These are phyloP conservation scores for Anthracocystis walkeri DNA, from an alignment of 1,284 basidiomycete species.

Conservation along the genomic window DNA sequence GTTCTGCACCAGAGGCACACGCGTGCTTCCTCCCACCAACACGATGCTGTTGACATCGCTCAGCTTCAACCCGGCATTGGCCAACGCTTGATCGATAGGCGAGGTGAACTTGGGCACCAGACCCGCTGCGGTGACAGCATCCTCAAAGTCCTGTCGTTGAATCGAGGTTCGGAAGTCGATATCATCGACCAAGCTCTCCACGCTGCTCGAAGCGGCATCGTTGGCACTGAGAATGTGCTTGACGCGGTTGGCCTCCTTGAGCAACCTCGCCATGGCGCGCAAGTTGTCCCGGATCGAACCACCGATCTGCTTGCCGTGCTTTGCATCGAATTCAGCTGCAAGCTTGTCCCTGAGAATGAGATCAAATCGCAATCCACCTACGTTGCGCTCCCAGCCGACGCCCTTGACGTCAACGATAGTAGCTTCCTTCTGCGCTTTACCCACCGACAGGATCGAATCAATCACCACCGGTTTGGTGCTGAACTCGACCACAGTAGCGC, in stretches of 20 bases:
- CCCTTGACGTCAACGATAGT: conserved; percentile 82
- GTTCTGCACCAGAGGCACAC: conserved; percentile 90
- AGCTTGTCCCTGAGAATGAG: conserved; percentile 85
- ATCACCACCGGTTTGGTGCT: conserved; percentile 59
- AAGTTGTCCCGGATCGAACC: conserved; percentile 73
- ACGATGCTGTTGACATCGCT: conserved; percentile 87
- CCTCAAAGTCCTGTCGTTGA: conserved; percentile 82
- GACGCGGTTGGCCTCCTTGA: conserved; percentile 90
- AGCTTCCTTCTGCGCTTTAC: conserved; percentile 73
- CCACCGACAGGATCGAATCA: conserved; percentile 72
- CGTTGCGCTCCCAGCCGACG: conserved; percentile 82
- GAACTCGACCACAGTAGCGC: conserved; percentile 88
- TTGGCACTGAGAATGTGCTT: conserved; percentile 96
- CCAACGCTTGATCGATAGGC: conserved; percentile 79
- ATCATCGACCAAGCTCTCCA: conserved; percentile 90
- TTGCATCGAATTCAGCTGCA: conserved; percentile 79
- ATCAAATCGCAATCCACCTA: conserved; percentile 87
- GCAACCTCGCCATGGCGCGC: conserved; percentile 89
- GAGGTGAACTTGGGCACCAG: conserved; percentile 50
- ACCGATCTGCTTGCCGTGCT: conserved; percentile 70
- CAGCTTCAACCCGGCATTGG: conserved; percentile 78
- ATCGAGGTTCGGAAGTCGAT: conserved; percentile 87
- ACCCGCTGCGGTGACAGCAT: conserved; percentile 42
- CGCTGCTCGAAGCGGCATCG: conserved; percentile 78
- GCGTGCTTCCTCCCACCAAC: conserved; percentile 86